Base-by-base conservation (phyloP, 495 filamentous ascomycete species). In the Hypoxylon lenormandii region DNA sequence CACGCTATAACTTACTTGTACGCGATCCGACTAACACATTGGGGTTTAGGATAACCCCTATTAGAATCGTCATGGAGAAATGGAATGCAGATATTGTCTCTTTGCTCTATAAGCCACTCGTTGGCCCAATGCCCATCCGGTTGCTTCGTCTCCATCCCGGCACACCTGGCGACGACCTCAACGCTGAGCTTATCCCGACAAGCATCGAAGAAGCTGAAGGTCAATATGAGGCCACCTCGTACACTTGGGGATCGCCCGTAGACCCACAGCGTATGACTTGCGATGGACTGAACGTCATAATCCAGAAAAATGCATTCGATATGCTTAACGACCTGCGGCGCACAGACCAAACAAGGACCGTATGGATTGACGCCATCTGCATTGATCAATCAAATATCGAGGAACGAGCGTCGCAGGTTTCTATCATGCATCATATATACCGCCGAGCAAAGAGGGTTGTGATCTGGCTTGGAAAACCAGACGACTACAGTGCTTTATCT, bases 381-480 rank as follows among this genome's bases (percentile, higher is more conserved):
- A 71, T 66, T 23, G 58, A 72, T 30, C 64, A 68, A 37, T 53
- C 54, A n/a, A 56, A 59, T 47, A 21, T 68, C 13, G 64, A 68
- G 28, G 64, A 72, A 33, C 64, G 69, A 10, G 64, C 69, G 1
- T 42, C 59, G 10, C 69, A 68, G 55, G 69, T 67, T 7, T 37
- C 42, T 12, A 48, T 72, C 7, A 72, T 72, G 69, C 51, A 67
- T 21, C 54, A 67, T 13, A 50, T 72, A 50, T 72, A 72, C n/a
- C 66, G 55, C 26, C 47, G 55, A 13, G 66, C 66, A 26, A 47
- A 51, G 11, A 51, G 40, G 4, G 61, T 61, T 0, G 50, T 55
- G 37, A 18, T 70, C 30, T 70, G 66, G 66, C 42, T 70, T 10
- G 66, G 66, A 5, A 56, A 23, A 10, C 54, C 66, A 12, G 66